Conservation (phyloP, 2,329 filamentous ascomycete species). For the Septoria linicola region DNA sequence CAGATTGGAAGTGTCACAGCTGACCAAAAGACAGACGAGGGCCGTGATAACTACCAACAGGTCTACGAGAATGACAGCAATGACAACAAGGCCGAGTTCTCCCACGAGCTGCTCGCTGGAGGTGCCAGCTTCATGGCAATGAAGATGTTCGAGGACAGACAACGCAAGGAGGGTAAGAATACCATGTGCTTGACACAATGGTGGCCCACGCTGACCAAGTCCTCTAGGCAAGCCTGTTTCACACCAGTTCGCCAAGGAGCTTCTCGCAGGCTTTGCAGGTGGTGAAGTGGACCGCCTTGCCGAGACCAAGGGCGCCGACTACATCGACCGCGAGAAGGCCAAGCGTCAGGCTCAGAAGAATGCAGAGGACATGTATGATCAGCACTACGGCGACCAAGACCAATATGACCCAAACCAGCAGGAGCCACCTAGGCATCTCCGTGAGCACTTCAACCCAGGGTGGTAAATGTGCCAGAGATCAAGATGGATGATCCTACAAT, state of each 20-base stretch:
- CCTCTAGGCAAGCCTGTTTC: conserved; percentile 65
- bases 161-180: conserved; percentile 59
- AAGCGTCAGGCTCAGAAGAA: conserved; percentile 47
- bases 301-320: conserved; percentile 56
- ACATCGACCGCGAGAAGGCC: conserved; percentile 49
- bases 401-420: conserved; percentile 50
- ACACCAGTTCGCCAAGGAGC: conserved; percentile 75
- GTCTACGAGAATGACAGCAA: conserved; percentile 47
- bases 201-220: background rate
- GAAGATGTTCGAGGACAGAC: conserved; percentile 75
- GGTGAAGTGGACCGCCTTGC: conserved; percentile 74
- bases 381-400: conserved; percentile 49
- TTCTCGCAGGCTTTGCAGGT: conserved; percentile 68
- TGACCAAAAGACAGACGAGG: conserved; percentile 46
- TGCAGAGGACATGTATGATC: conserved; percentile 50
- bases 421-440: conserved; percentile 36
- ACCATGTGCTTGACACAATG: background rate
- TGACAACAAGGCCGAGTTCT: conserved; percentile 58
- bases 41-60: conserved; percentile 54
- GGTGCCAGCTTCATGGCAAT: conserved; percentile 77
- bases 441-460: conserved; percentile 35
- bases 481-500: background rate
- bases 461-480: conserved; percentile 9
- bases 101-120: conserved; percentile 72
- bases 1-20: background rate